Evolutionary conservation across 1,139 yeast species (phyloP), one percentile per base, ranked within the genome.

Genomic region (Lodderomyces parapsilosis): DNA sequence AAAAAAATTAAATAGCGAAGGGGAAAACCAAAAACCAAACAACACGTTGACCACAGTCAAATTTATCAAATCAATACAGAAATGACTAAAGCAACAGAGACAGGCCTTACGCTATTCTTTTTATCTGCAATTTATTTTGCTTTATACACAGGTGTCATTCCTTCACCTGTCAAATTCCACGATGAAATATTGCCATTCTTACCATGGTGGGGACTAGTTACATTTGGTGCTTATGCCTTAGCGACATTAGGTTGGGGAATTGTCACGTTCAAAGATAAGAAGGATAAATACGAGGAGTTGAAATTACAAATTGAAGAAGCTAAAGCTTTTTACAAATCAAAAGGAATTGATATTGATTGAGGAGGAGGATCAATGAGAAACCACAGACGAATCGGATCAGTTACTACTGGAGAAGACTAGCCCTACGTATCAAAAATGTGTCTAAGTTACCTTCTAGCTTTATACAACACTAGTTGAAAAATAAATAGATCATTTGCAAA

Each of bases 1-100:
- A 36, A n/a, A 35, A 27, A 13, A 28, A 28, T 18, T 25, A 31
- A 4, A 32, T 20, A 30, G 25, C 28, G 13, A 43, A 28, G 23
- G 13, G 39, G 22, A 27, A 24, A 18, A 20, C 19, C 10, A 37
- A n/a, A 19, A 31, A 17, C 18, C 14, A 14, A 17, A 15, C 36
- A 13, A 27, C 14, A 11, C 34, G 19, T 11, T 18, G n/a, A n/a
- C n/a, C n/a, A n/a, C n/a, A n/a, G n/a, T n/a, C n/a, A n/a, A n/a
- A n/a, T n/a, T n/a, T n/a, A n/a, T n/a, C n/a, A 23, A 17, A 11
- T 9, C 27, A 33, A 17, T 23, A 10, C 10, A 11, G 17, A 18
- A 31, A 84, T 84, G 91, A 82, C 90, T 23, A 82, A 81, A 60
- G 88, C 89, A 41, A 77, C 84, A 23, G 86, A 84, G 56, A 71